phyloP scores from a whole-genome alignment of 306 rosid species.

The Sophora flavescens region DNA sequence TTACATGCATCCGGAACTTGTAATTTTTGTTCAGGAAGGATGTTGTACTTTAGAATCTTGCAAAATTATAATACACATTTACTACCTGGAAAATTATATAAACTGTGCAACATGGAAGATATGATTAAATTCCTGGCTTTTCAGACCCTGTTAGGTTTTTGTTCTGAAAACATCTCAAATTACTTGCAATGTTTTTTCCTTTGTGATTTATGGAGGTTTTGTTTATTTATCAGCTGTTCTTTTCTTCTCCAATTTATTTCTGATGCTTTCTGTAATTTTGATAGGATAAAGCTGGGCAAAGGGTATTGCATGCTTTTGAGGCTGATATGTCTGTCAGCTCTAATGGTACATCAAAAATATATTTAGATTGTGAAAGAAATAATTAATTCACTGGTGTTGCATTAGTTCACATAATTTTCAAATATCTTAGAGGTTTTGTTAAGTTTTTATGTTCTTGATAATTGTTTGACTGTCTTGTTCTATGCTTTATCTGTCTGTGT shows the following conservation, averaged over 20 bases:
- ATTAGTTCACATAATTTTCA: slow-evolving; percentile 23
- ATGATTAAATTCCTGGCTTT: slow-evolving; percentile 4
- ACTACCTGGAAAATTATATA: slow-evolving; percentile 2
- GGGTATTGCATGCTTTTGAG: slow-evolving; percentile 68
- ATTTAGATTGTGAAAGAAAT: slow-evolving; percentile 21
- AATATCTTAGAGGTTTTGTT: slow-evolving; percentile 5
- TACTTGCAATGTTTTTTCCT: slow-evolving; percentile 10
- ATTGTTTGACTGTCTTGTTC: slow-evolving; percentile 44
- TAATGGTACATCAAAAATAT: slow-evolving; percentile 62
- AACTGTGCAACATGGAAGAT: slow-evolving; percentile 2
- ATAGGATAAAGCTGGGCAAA: slow-evolving; percentile 63
- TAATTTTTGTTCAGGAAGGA: slow-evolving; percentile 1
- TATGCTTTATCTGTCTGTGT: slow-evolving; percentile 49
- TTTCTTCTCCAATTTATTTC: slow-evolving; percentile 40
- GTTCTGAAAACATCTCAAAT: slow-evolving; percentile 17
- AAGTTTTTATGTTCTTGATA: slow-evolving; percentile 19
- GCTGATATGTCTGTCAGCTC: slow-evolving; percentile 58
- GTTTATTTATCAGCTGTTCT: slow-evolving; percentile 18
- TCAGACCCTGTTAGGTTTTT: background rate
- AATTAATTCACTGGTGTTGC: slow-evolving; percentile 8
- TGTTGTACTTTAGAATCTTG: background rate
- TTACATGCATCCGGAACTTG: slow-evolving; percentile 3
- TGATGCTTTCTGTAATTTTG: slow-evolving; percentile 46
- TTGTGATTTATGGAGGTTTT: slow-evolving; percentile 18
- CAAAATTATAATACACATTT: slow-evolving; percentile 13